Conservation (phyloP, 2,329 filamentous ascomycete species). For the Gnomoniopsis smithogilvyi region DNA sequence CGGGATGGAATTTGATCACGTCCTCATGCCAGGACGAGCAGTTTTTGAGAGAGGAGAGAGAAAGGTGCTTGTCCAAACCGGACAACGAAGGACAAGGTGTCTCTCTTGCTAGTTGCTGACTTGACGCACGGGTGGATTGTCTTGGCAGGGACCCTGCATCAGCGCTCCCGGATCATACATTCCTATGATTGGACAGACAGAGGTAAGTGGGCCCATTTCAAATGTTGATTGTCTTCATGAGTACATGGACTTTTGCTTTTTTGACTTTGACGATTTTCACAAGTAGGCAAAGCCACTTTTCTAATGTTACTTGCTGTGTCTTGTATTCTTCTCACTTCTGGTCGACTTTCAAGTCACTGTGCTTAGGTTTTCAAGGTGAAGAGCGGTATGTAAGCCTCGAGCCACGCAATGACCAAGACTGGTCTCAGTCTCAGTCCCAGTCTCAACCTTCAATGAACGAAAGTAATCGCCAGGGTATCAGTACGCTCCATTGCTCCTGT, state of each 20-base stretch:
- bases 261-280: background rate
- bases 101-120: constrained; percentile 10
- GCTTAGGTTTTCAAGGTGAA: background rate
- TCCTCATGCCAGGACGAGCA: constrained; percentile 9
- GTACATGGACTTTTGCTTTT: background rate
- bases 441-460: background rate
- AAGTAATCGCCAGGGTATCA: background rate
- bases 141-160: constrained; percentile 9
- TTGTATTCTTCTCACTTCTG: background rate
- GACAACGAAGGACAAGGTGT: constrained; percentile 17
- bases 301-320: background rate
- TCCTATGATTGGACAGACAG: background rate
- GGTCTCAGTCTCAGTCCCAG: background rate
- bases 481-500: background rate
- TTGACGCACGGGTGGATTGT: background rate
- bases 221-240: background rate
- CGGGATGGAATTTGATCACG: constrained; percentile 2
- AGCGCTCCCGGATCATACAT: background rate
- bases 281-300: background rate
- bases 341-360: background rate
- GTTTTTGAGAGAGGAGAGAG: background rate
- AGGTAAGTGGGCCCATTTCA: background rate
- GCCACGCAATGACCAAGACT: background rate
- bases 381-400: no score
- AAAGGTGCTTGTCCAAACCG: background rate